These are phyloP conservation scores for Incumbomyces lentus DNA, from an alignment of 2,329 filamentous ascomycete species.

Conservation along the genomic window DNA sequence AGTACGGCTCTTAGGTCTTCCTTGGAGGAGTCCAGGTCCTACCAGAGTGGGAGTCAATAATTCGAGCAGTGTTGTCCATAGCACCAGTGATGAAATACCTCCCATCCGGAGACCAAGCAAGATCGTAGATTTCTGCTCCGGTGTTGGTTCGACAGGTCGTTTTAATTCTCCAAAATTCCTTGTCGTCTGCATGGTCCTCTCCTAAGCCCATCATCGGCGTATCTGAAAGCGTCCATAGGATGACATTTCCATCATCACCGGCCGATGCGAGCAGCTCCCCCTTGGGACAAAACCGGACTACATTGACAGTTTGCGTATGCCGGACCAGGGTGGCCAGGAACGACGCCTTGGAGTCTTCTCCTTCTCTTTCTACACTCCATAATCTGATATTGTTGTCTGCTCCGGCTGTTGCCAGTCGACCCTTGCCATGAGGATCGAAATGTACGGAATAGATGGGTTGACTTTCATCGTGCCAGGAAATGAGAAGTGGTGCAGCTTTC, in stretches of 20 bases:
- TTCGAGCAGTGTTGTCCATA: slow-evolving; percentile 97
- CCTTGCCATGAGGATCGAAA: slow-evolving; percentile 87
- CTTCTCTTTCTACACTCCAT: slow-evolving; percentile 79
- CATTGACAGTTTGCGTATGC: slow-evolving; percentile 95
- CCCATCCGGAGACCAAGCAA: slow-evolving; percentile 97
- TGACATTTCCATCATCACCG: slow-evolving; percentile 92
- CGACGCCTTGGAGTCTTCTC: slow-evolving; percentile 77
- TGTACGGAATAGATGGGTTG: slow-evolving; percentile 94
- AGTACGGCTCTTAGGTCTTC: neutral
- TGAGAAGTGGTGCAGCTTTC: slow-evolving; percentile 93
- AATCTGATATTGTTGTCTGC: slow-evolving; percentile 93
- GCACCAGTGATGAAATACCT: slow-evolving; percentile 95
- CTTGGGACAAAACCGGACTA: slow-evolving; percentile 89
- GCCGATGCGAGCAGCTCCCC: slow-evolving; percentile 90
- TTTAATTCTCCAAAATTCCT: slow-evolving; percentile 92
- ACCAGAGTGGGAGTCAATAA: slow-evolving; percentile 92
- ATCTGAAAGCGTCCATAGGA: slow-evolving; percentile 89
- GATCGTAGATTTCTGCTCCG: slow-evolving; percentile 92
- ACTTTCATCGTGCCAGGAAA: slow-evolving; percentile 98
- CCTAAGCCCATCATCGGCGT: slow-evolving; percentile 57
- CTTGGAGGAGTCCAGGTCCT: slow-evolving; percentile 22
- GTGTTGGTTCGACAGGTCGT: slow-evolving; percentile 87
- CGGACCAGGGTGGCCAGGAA: slow-evolving; percentile 87
- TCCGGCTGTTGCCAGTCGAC: slow-evolving; percentile 82
- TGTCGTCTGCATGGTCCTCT: slow-evolving; percentile 79